phyloP scores from a whole-genome alignment of 1,284 basidiomycete genomes.

The Sanghuangporus weigelae region DNA sequence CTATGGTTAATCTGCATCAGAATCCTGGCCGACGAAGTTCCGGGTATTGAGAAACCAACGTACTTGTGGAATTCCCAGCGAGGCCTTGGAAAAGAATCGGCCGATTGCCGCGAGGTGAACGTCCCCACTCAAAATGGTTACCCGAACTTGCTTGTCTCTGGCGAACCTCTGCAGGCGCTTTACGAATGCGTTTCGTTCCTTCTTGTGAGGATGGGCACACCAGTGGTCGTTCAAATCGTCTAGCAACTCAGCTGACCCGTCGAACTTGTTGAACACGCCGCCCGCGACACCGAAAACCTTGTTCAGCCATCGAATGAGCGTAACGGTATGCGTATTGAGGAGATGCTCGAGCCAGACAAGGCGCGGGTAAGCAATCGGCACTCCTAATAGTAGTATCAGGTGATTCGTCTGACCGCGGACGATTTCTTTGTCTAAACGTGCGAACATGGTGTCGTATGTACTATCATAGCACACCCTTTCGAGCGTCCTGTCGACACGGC shows the following conservation, averaged over 20 bases:
- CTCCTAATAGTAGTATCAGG: slow-evolving; percentile 29
- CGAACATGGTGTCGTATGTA: slow-evolving; percentile 30
- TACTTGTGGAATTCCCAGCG: slow-evolving; percentile 23
- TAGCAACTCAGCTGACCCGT: slow-evolving; percentile 29
- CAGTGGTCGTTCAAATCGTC: slow-evolving; percentile 33
- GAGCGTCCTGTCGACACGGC: slow-evolving; percentile 30
- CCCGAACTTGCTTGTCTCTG: slow-evolving; percentile 24
- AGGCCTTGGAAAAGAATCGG: slow-evolving; percentile 24
- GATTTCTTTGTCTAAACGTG: slow-evolving; percentile 25
- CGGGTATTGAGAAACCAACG: not conserved
- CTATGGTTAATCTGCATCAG: slow-evolving; percentile 12
- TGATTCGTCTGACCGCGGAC: slow-evolving; percentile 25
- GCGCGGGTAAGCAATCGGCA: slow-evolving; percentile 26
- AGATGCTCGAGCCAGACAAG: slow-evolving; percentile 25
- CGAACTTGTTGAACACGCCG: slow-evolving; percentile 27
- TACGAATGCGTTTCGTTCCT: slow-evolving; percentile 38
- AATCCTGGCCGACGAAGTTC: not conserved
- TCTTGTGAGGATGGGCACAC: slow-evolving; percentile 34
- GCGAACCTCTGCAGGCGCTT: slow-evolving; percentile 28
- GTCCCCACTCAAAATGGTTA: slow-evolving; percentile 32
- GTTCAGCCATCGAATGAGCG: slow-evolving; percentile 18
- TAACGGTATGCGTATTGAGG: slow-evolving; percentile 17
- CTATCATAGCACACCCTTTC: slow-evolving; percentile 27
- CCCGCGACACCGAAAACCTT: slow-evolving; percentile 20
- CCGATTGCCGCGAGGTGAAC: slow-evolving; percentile 28